Evolutionary conservation across 352 stramenopile genomes (phyloP), one percentile per base, ranked within the genome.

Genomic region (Halophytophthora batemanensis): DNA sequence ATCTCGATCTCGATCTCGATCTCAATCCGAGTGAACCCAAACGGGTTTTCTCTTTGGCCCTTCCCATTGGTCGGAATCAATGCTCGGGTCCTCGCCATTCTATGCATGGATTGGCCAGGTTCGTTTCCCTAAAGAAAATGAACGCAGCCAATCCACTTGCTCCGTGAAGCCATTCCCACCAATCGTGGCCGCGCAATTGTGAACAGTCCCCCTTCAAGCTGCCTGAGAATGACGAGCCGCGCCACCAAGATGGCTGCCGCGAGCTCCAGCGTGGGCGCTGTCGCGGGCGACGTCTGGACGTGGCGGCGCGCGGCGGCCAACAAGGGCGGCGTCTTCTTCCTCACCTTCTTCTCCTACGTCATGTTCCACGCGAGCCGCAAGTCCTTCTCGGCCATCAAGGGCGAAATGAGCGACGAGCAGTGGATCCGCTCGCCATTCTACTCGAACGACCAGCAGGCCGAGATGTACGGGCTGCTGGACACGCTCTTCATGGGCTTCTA

Each of bases 401-500:
- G 82, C 45, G 73, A 90, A 53, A 88, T 92, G 78, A 84, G 61
- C 41, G 70, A 66, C 53, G 79, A 90, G 53, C 66, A 86, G 61
- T 92, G 79, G 79, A 86, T 92, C 45, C 74, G 77, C 40, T 90
- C 82, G 33, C 40, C 59, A 13, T 15, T 87, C 11, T 90, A 87
- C 61, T 29, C 61, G 8, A 54, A 55, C 18, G 72, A 83, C 25
- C 66, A 89, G 52, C 82, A 92, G 63, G 77, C 66, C 15, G 58
- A 90, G 58, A 90, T 92, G 82, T 89, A 86, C 49, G 82, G 82
- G 2, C 67, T 90, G 17, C 65, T 92, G 17, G 79, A 92, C 50
- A 92, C 82, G 43, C 70, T 92, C 21, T 92, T 92, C 58, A 88
- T 92, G 77, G 73, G 39, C 6, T 88, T 82, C 44, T 90, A 92